These are phyloP conservation scores for Fallopia convolvulus DNA, from an alignment of 148 eudicot species.

Conservation along the genomic window DNA sequence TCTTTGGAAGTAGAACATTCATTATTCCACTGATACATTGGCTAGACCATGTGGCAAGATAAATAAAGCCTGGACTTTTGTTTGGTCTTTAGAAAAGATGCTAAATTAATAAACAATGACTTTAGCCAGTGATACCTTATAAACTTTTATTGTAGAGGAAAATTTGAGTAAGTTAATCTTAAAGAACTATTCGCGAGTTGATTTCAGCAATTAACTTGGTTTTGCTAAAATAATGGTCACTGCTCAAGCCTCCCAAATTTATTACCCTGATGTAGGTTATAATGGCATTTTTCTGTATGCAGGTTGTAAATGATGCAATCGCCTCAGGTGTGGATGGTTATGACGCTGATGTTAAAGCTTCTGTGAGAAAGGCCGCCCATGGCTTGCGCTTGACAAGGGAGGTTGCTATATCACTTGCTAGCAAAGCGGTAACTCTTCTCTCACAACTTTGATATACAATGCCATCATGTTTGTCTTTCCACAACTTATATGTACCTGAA, in stretches of 20 bases:
- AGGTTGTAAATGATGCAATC: slow-evolving; percentile 83
- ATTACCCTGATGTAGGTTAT: neutral
- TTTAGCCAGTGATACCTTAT: too few species aligned
- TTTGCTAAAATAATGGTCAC: neutral
- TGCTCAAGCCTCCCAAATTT: neutral
- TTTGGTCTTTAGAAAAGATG: neutral
- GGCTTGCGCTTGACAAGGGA: slow-evolving; percentile 93
- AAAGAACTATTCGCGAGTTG: neutral
- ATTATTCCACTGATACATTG: neutral
- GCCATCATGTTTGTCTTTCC: neutral
- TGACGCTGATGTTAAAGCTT: slow-evolving; percentile 56
- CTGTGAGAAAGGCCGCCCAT: slow-evolving; percentile 92
- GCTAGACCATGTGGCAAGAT: neutral
- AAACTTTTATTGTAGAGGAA: neutral
- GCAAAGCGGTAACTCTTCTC: slow-evolving; percentile 69
- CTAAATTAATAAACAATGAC: neutral
- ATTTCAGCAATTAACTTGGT: neutral
- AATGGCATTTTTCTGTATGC: neutral
- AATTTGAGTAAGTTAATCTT: neutral
- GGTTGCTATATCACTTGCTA: slow-evolving; percentile 84
- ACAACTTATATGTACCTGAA: neutral
- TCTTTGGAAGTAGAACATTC: neutral
- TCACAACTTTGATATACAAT: neutral
- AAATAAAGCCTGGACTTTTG: neutral
- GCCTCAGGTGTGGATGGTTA: slow-evolving; percentile 83